Evolutionary conservation across 169 alveolate genomes (phyloP).

Genomic region (Cryptosporidium meleagridis): DNA sequence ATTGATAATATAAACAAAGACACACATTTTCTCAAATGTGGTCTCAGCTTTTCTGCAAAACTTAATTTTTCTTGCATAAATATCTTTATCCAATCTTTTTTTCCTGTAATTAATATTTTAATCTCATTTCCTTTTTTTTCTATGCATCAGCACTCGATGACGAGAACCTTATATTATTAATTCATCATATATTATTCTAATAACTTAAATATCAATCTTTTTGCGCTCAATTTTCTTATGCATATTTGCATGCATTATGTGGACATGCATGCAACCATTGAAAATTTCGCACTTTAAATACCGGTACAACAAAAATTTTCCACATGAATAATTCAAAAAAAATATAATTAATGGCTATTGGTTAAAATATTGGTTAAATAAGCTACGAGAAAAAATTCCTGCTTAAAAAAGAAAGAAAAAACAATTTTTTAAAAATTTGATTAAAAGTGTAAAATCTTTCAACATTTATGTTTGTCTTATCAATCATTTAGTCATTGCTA

Average conservation of each 20-base stretch:
- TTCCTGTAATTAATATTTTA: not conserved
- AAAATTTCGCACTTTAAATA: not conserved
- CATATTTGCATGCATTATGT: not conserved
- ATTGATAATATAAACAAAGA: conserved; percentile 3
- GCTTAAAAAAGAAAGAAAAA: no score
- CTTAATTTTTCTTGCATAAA: not conserved
- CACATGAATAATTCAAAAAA: not conserved
- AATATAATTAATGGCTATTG: no score
- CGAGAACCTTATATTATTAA: conserved; percentile 14
- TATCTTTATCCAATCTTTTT: not conserved
- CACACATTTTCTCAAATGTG: conserved; percentile 19
- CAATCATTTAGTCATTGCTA: no score
- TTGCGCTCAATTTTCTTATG: not conserved
- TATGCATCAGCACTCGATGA: conserved; percentile 26
- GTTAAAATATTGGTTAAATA: no score
- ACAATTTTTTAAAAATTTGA: no score
- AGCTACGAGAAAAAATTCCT: no score
- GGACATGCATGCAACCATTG: not conserved
- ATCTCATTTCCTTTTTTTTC: not conserved
- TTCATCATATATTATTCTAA: not conserved
- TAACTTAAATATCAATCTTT: not conserved
- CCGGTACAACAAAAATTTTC: not conserved
- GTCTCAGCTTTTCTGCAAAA: conserved; percentile 3
- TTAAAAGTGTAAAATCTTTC: no score
- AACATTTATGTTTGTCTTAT: no score